A percentile compares a stretch with the other conserved stretches of the same genome.
phyloP scores from a whole-genome alignment of 23 red algal genomes.

The Gracilaria gracilis region DNA sequence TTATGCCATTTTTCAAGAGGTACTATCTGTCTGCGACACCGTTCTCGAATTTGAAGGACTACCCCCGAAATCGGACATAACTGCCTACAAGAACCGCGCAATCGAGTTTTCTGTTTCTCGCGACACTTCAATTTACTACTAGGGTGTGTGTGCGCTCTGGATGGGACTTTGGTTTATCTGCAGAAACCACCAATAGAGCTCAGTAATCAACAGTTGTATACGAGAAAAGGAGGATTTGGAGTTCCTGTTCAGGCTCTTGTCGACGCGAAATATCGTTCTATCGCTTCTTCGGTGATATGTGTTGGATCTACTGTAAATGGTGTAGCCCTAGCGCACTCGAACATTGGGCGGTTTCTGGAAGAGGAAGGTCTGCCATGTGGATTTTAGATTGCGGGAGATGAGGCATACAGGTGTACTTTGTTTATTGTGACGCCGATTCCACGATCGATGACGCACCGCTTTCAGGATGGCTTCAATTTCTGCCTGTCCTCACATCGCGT shows the following conservation, averaged over 20 bases:
- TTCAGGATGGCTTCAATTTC: constrained; percentile 32
- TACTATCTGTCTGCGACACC: neutral
- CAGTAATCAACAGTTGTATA: neutral
- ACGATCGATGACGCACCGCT: neutral
- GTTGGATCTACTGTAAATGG: neutral
- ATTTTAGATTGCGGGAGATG: constrained; percentile 36
- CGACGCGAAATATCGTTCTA: neutral
- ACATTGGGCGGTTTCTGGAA: constrained; percentile 3
- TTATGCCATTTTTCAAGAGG: neutral
- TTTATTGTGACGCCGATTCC: constrained; percentile 29
- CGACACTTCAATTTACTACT: neutral
- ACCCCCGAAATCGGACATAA: neutral
- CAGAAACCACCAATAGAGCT: neutral
- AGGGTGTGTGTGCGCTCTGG: neutral
- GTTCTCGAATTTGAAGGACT: neutral
- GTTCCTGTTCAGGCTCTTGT: neutral
- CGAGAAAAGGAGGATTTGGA: neutral
- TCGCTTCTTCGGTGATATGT: neutral
- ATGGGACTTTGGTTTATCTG: neutral
- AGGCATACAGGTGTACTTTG: neutral
- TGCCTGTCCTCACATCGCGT: neutral
- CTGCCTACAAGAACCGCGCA: neutral
- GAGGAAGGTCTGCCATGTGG: neutral
- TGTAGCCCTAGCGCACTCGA: neutral
- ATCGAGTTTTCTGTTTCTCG: neutral